A percentile compares a stretch with the other conserved stretches of the same genome.
Conservation (phyloP, 2,329 filamentous ascomycete genomes). For the Raffaelea ambrosiae region DNA sequence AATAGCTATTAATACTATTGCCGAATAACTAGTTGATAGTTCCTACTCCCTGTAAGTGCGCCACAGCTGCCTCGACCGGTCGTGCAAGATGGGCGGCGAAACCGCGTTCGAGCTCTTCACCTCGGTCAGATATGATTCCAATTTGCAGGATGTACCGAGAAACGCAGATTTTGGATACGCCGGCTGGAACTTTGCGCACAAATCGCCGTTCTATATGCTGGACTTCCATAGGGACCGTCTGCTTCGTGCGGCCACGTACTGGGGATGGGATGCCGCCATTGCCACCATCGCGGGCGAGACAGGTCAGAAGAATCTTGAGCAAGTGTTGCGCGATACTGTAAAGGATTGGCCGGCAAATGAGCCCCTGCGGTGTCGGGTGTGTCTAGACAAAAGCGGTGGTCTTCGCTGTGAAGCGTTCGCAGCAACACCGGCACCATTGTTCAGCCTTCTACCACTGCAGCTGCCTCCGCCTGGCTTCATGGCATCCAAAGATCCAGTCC, state of each 20-base stretch:
- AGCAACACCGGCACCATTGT: constrained; percentile 29
- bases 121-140: constrained; percentile 62
- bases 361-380: constrained; percentile 44
- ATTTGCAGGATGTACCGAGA: constrained; percentile 35
- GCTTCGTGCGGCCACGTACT: constrained; percentile 51
- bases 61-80: no score
- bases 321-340: constrained; percentile 15
- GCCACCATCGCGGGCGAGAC: constrained; percentile 32
- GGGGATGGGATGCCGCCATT: constrained; percentile 42
- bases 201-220: constrained; percentile 70
- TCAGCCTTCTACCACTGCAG: constrained; percentile 48
- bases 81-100: constrained; percentile 25
- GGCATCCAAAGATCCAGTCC: constrained; percentile 10
- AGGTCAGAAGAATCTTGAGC: constrained; percentile 35
- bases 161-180: constrained; percentile 27
- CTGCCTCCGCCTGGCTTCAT: constrained; percentile 37
- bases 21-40: no score
- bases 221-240: constrained; percentile 71
- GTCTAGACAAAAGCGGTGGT: constrained; percentile 40
- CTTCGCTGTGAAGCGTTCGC: constrained; percentile 33
- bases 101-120: constrained; percentile 57
- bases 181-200: constrained; percentile 43
- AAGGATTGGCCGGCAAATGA: constrained; percentile 4
- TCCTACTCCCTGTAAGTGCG: no score
- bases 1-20: no score